phyloP scores from a whole-genome alignment of 345 rosid species.

The Salix viminalis region DNA sequence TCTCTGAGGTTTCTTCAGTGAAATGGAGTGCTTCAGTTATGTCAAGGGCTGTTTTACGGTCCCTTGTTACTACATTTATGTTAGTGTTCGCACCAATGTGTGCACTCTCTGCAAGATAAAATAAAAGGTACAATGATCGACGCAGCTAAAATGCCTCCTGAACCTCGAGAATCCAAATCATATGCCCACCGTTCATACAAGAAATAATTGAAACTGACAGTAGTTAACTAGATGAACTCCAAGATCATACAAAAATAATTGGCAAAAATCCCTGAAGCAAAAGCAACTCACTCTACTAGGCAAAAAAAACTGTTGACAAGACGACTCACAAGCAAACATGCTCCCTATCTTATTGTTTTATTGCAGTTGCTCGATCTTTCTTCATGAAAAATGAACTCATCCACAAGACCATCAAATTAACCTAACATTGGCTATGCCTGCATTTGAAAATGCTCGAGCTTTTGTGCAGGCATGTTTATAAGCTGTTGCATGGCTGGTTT shows the following conservation, averaged over 20 bases:
- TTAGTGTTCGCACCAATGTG: constrained; percentile 47
- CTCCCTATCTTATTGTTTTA: background rate
- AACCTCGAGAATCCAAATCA: background rate
- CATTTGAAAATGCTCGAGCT: background rate
- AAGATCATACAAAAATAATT: background rate
- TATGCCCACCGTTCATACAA: background rate
- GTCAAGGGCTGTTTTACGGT: constrained; percentile 74
- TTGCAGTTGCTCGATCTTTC: background rate
- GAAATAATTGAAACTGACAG: background rate
- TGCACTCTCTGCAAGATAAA: constrained; percentile 57
- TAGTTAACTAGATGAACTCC: background rate
- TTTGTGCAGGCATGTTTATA: background rate
- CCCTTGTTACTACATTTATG: constrained; percentile 63
- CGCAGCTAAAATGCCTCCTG: background rate
- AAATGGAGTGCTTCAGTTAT: constrained; percentile 77
- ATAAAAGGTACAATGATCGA: background rate
- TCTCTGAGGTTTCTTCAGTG: constrained; percentile 62
- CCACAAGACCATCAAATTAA: background rate
- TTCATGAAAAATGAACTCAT: background rate
- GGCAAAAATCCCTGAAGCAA: too few species aligned
- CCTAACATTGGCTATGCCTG: background rate
- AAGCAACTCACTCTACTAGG: too few species aligned
- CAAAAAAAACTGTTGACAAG: background rate
- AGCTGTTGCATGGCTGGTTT: background rate
- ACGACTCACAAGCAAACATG: background rate